Percentiles rank a stretch among this genome's conserved stretches.
Evolutionary conservation across 148 eudicot genomes (phyloP).

Genomic region (Rhododendron ferrugineum): DNA sequence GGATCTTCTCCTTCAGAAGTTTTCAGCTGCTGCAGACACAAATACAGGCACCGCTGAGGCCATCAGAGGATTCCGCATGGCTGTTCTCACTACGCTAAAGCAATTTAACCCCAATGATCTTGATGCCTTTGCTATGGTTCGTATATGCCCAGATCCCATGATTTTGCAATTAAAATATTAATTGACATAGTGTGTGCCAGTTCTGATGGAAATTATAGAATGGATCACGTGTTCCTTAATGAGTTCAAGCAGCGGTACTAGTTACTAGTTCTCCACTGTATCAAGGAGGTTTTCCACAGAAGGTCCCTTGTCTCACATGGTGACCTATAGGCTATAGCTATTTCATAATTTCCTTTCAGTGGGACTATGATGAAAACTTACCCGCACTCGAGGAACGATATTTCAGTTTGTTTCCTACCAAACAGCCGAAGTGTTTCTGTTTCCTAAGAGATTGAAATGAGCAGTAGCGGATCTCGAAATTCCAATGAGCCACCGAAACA

Average conservation of each 20-base stretch:
- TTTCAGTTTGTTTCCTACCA: background rate
- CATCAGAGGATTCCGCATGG: conserved; percentile 91
- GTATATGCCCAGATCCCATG: conserved; percentile 20
- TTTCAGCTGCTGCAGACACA: conserved; percentile 84
- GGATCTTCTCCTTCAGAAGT: conserved; percentile 93
- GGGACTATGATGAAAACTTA: background rate
- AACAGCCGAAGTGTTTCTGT: background rate
- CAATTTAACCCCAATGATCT: conserved; percentile 83
- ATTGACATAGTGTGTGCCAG: background rate
- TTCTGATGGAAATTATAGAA: background rate
- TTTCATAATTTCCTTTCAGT: background rate
- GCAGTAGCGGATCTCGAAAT: background rate
- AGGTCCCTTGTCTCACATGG: background rate
- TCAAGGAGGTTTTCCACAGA: background rate
- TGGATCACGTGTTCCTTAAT: background rate
- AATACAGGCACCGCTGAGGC: conserved; percentile 75
- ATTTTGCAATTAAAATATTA: background rate
- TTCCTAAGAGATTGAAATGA: background rate
- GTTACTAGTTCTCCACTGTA: background rate
- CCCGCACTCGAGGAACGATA: background rate
- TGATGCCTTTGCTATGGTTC: conserved; percentile 92
- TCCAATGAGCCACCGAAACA: background rate
- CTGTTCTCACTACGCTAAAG: conserved; percentile 89
- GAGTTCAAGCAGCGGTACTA: background rate
- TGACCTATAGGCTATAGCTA: background rate